phyloP scores from a whole-genome alignment of 2,329 filamentous ascomycete genomes.

The Tolypocladium tundrense region DNA sequence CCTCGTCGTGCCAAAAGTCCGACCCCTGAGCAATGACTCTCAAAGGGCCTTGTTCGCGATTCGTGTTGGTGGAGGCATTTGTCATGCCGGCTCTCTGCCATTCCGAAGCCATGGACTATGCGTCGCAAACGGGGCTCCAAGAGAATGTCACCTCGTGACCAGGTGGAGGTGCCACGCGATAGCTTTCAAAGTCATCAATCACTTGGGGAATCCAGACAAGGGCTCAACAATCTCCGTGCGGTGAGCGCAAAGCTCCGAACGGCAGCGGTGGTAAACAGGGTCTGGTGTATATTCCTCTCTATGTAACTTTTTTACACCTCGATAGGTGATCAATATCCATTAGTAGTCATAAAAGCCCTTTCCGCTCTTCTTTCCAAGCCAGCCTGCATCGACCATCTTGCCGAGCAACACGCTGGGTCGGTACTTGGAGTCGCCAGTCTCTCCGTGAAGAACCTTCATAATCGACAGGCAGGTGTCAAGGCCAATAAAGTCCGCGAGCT shows the following conservation, averaged over 20 bases:
- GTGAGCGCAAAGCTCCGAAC: background rate
- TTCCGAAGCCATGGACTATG: background rate
- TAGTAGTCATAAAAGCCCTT: slow-evolving; percentile 93
- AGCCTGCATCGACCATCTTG: slow-evolving; percentile 97
- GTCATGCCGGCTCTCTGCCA: background rate
- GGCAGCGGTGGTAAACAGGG: too few relatives aligned
- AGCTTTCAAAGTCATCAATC: background rate
- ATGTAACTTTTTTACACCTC: background rate
- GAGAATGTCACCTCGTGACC: background rate
- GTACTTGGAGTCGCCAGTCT: slow-evolving; percentile 95
- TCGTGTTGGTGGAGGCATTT: background rate
- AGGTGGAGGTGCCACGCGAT: background rate
- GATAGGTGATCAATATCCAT: background rate
- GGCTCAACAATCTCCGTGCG: background rate
- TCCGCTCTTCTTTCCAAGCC: slow-evolving; percentile 94
- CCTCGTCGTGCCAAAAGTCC: background rate
- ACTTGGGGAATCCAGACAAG: background rate
- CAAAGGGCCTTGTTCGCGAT: background rate
- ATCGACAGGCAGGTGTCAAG: slow-evolving; percentile 93
- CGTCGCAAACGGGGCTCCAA: background rate
- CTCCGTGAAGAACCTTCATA: slow-evolving; percentile 86
- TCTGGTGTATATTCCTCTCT: background rate
- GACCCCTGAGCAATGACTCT: too few relatives aligned
- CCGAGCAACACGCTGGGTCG: slow-evolving; percentile 74
- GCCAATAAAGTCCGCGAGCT: slow-evolving; percentile 93